Evolutionary conservation across 2,329 filamentous ascomycete species (phyloP).

Genomic region (Sphaerulina musiva): DNA sequence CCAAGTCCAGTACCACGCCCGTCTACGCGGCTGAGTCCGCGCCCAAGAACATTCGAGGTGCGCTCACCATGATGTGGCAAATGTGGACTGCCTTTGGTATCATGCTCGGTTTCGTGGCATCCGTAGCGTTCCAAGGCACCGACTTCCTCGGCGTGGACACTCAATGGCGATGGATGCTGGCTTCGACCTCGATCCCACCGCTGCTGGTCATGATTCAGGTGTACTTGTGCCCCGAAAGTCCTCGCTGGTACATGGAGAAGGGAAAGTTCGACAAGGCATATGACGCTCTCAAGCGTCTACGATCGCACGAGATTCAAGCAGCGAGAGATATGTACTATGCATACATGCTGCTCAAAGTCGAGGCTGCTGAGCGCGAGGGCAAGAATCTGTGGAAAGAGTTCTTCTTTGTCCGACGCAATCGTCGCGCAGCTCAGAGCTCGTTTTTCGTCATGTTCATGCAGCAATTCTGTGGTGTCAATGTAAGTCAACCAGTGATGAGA

Average conservation of each 20-base stretch:
- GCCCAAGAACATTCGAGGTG: constrained; percentile 37
- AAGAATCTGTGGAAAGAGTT: constrained; percentile 37
- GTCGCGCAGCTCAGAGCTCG: constrained; percentile 30
- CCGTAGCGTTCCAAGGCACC: constrained; percentile 34
- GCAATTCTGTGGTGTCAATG: constrained; percentile 24
- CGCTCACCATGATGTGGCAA: constrained; percentile 44
- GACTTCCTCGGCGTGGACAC: constrained; percentile 22
- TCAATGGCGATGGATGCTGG: constrained; percentile 30
- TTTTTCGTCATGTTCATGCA: constrained; percentile 35
- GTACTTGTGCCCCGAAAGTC: constrained; percentile 41
- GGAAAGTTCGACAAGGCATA: constrained; percentile 35
- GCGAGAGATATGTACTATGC: constrained; percentile 39
- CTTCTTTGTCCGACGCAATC: constrained; percentile 30
- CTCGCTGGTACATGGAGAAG: constrained; percentile 37
- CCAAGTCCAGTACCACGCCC: constrained; percentile 36
- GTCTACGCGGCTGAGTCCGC: constrained; percentile 38
- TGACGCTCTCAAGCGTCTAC: constrained; percentile 31
- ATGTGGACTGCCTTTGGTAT: constrained; percentile 41
- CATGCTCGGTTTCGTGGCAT: constrained; percentile 40
- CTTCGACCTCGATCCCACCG: constrained; percentile 37
- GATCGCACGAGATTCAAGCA: constrained; percentile 35
- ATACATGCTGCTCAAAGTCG: constrained; percentile 33
- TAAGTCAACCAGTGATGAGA: background rate
- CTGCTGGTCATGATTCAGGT: constrained; percentile 30
- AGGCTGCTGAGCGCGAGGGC: constrained; percentile 31